A percentile compares a stretch with the other conserved stretches of the same genome.
Evolutionary conservation across 2,329 filamentous ascomycete genomes (phyloP).

Genomic region (Trichoderma hamatum): DNA sequence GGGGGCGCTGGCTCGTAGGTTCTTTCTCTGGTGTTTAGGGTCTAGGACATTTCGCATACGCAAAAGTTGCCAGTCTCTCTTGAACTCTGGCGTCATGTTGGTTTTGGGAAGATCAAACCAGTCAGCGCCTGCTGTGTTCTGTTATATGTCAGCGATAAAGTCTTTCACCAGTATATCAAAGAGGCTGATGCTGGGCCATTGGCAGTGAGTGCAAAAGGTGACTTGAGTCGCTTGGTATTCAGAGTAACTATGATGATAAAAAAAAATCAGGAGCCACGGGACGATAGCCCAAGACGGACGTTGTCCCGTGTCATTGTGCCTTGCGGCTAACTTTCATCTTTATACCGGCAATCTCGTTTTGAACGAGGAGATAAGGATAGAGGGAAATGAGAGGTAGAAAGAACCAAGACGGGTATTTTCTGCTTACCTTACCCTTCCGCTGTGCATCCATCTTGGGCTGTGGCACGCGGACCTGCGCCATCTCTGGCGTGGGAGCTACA

Average conservation of each 20-base stretch:
- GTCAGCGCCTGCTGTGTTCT: constrained; percentile 70
- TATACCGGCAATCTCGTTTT: constrained; percentile 21
- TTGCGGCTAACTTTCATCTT: constrained; percentile 48
- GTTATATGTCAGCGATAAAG: constrained; percentile 33
- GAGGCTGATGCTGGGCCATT: not conserved
- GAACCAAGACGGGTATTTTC: too few species aligned
- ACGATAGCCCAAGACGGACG: constrained; percentile 47
- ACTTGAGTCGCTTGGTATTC: constrained; percentile 43
- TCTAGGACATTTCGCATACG: constrained; percentile 89
- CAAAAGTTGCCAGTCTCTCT: constrained; percentile 85
- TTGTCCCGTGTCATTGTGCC: constrained; percentile 45
- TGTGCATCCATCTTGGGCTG: constrained; percentile 10
- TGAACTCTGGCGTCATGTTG: constrained; percentile 79
- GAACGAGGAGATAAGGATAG: not conserved
- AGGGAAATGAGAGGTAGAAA: constrained; percentile 12
- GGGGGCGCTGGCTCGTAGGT: constrained; percentile 67
- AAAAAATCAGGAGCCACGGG: constrained; percentile 65
- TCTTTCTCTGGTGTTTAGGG: constrained; percentile 91
- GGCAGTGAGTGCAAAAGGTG: not conserved
- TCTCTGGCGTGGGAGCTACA: constrained; percentile 14
- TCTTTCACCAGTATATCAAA: not conserved
- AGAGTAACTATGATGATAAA: constrained; percentile 73
- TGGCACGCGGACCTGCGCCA: constrained; percentile 29
- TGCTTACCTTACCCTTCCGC: constrained; percentile 36
- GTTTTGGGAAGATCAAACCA: constrained; percentile 92